Conservation (phyloP, 768 basidiomycete species). For the Xerocomellus intermedius region DNA sequence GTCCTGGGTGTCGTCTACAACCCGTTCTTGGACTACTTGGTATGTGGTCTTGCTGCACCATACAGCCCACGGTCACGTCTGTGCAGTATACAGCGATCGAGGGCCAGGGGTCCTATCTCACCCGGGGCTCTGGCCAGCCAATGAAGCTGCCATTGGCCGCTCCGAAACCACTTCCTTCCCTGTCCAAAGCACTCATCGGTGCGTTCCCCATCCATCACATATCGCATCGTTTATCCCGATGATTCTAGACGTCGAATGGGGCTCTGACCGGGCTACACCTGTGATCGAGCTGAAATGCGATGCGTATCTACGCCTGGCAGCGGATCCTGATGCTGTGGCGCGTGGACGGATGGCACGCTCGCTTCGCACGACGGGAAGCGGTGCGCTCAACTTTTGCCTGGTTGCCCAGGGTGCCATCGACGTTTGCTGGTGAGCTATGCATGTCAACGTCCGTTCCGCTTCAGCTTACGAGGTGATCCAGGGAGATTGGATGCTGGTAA, state of each 20-base stretch:
- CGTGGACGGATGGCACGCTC: conserved; percentile 84
- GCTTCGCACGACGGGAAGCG: conserved; percentile 78
- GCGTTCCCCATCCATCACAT: background rate
- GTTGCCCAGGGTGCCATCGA: conserved; percentile 91
- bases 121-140: conserved; percentile 42
- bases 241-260: conserved; percentile 79
- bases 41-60: conserved; percentile 21
- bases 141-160: conserved; percentile 62
- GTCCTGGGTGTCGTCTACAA: conserved; percentile 90
- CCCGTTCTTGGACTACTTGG: conserved; percentile 82
- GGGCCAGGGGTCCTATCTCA: conserved; percentile 77
- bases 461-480: conserved; percentile 24
- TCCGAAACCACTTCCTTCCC: conserved; percentile 61
- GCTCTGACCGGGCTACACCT: conserved; percentile 63
- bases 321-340: conserved; percentile 53
- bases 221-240: background rate
- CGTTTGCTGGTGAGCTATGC: conserved; percentile 67
- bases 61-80: background rate
- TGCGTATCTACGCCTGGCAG: conserved; percentile 73
- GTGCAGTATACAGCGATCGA: conserved; percentile 71
- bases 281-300: conserved; percentile 59
- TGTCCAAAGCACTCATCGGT: conserved; percentile 77
- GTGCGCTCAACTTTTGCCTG: conserved; percentile 76
- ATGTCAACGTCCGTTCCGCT: background rate
- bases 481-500: conserved; percentile 79